These are phyloP conservation scores for Calocybe gangraenosa DNA, from an alignment of 768 basidiomycete species.

Conservation along the genomic window DNA sequence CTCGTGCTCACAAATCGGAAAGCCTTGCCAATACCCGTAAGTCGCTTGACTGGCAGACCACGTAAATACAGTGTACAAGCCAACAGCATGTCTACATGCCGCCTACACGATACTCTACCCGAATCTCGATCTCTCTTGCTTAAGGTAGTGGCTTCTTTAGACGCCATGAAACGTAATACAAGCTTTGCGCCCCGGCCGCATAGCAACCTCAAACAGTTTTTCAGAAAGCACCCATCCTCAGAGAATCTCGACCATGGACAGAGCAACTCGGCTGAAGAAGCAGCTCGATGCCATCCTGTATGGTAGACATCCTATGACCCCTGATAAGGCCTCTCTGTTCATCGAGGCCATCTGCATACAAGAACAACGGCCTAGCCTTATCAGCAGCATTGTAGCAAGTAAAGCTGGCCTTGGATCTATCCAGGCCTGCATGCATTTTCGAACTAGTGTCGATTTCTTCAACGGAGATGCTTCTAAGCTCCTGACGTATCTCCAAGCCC, in stretches of 20 bases:
- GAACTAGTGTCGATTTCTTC: slow-evolving; percentile 28
- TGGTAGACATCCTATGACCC: slow-evolving; percentile 7
- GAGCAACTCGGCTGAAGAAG: slow-evolving; percentile 16
- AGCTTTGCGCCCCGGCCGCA: too few relatives aligned
- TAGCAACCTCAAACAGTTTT: too few relatives aligned
- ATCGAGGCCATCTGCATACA: slow-evolving; percentile 37
- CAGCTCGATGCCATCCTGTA: slow-evolving; percentile 12
- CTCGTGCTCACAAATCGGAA: too few relatives aligned
- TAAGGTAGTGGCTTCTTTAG: too few relatives aligned
- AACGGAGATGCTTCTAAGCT: slow-evolving; percentile 30
- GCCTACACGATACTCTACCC: too few relatives aligned
- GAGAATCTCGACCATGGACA: background rate
- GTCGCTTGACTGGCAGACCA: too few relatives aligned
- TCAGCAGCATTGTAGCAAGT: slow-evolving; percentile 29
- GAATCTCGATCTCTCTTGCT: too few relatives aligned
- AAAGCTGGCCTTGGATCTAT: slow-evolving; percentile 29
- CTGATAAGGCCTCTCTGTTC: slow-evolving; percentile 25
- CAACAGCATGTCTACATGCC: too few relatives aligned
- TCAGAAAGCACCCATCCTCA: too few relatives aligned
- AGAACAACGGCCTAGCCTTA: slow-evolving; percentile 29
- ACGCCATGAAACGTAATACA: too few relatives aligned
- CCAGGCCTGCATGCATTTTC: slow-evolving; percentile 32
- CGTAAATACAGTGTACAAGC: too few relatives aligned
- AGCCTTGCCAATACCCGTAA: too few relatives aligned
- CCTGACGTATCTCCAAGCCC: slow-evolving; percentile 31